Base-by-base conservation (phyloP, 2,329 filamentous ascomycete genomes). In the Beauveria australis region DNA sequence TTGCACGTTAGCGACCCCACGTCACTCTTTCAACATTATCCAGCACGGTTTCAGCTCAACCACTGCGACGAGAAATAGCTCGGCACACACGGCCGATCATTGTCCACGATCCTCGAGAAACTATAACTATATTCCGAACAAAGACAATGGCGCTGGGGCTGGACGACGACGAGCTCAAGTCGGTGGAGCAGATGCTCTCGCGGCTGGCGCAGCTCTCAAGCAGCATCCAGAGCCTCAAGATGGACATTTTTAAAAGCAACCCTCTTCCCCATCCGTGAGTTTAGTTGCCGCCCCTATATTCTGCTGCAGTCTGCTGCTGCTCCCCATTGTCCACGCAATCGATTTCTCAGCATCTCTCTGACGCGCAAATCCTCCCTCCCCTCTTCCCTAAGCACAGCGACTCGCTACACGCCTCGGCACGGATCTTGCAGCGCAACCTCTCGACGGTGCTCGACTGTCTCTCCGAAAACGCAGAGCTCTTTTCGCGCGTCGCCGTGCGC, bases 371-470 rank as follows among this genome's bases (percentile, higher is more conserved):
- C 10, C 12, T 4, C 30, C 12, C 12, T n/a, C 30, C 7, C 10
- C 7, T 9, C 28, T 24, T 24, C 24, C 24, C 24, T 24, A 24
- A 1, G 14, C 22, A 24, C 65, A 91, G 89, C 68, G 81, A 84
- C 51, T 89, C 88, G 16, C 80, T 92, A 53, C 87, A 91, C 71
- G 83, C 84, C n/a, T 88, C 87, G 53, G 81, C 86, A 48, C 80
- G 82, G 64, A 89, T 92, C 70, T 82, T 92, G 57, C 86, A 87
- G 65, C 82, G 82, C 65, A 89, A 89, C 71, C 81, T 94, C 44
- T 76, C 81, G 63, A 84, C 83, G 26, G 79, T 93, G 62, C 83
- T 87, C 61, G 80, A 86, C 44, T 81, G 86, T 67, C 78, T 91
- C 52, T 79, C 79, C 64, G 81, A 87, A 59, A 83, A 92, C 68